Evolutionary conservation across 2,329 filamentous ascomycete species (phyloP).

Genomic region (Cucurbitaria berberidis): DNA sequence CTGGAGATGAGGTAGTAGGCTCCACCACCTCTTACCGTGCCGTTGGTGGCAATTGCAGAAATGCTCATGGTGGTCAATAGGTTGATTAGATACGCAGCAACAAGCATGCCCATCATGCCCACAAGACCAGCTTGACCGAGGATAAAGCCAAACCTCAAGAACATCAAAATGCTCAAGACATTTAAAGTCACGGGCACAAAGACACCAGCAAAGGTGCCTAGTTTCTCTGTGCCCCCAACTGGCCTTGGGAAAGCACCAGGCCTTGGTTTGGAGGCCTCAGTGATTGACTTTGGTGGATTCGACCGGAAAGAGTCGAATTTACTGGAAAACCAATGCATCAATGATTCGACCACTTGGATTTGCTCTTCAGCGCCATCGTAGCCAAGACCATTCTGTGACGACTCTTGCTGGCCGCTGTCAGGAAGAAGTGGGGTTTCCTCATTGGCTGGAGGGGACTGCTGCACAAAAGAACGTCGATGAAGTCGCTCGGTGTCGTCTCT

Average conservation of each 20-base stretch:
- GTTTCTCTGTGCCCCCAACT: slow-evolving; percentile 61
- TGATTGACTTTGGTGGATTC: slow-evolving; percentile 12
- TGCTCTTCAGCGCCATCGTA: slow-evolving; percentile 18
- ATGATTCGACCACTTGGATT: slow-evolving; percentile 25
- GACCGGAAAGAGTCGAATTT: slow-evolving; percentile 20
- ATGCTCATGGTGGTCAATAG: slow-evolving; percentile 85
- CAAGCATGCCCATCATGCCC: slow-evolving; percentile 76
- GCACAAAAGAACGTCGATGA: slow-evolving; percentile 47
- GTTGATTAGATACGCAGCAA: slow-evolving; percentile 79
- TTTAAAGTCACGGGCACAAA: slow-evolving; percentile 90
- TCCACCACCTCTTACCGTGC: slow-evolving; percentile 84
- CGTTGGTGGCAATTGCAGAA: slow-evolving; percentile 88
- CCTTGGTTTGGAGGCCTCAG: slow-evolving; percentile 36
- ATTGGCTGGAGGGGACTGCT: slow-evolving; percentile 33
- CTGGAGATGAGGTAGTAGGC: slow-evolving; percentile 90
- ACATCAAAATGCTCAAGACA: slow-evolving; percentile 90
- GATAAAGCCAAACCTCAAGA: slow-evolving; percentile 85
- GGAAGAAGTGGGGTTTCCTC: slow-evolving; percentile 45
- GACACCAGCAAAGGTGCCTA: slow-evolving; percentile 70
- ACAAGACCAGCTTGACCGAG: slow-evolving; percentile 79
- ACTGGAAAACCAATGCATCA: slow-evolving; percentile 36
- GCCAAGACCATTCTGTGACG: slow-evolving; percentile 7
- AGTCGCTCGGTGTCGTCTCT: slow-evolving; percentile 54
- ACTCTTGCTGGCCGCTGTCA: background rate
- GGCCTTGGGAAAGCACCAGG: slow-evolving; percentile 49